These are phyloP conservation scores for Backusella australiensis DNA, from an alignment of 192 early-diverging fungal species.

Conservation along the genomic window DNA sequence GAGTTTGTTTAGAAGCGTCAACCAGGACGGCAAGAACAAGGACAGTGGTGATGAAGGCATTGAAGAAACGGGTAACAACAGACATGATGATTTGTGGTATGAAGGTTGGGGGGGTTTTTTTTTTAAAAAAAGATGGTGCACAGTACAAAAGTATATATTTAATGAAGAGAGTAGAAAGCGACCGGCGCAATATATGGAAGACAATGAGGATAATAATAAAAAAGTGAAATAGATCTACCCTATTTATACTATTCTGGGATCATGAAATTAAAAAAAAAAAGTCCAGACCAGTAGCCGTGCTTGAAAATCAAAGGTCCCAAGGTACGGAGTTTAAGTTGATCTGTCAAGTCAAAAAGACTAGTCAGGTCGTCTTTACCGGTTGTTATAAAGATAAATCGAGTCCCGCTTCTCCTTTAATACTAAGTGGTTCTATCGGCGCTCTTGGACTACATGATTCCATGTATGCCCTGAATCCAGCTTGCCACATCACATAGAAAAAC, in stretches of 20 bases:
- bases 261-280: background rate
- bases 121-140: background rate
- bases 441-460: background rate
- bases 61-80: background rate
- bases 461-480: background rate
- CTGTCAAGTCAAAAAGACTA: background rate
- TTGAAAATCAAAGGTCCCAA: background rate
- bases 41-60: background rate
- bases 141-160: background rate
- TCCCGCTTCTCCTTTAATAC: background rate
- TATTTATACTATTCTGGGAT: background rate
- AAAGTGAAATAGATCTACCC: background rate
- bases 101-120: background rate
- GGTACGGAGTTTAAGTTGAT: background rate
- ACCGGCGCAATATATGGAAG: background rate
- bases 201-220: background rate
- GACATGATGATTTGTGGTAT: background rate
- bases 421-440: background rate
- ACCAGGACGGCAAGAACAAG: slow-evolving; percentile 9
- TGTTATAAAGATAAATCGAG: background rate
- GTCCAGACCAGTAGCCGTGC: background rate
- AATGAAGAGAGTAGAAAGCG: background rate
- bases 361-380: background rate
- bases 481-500: background rate
- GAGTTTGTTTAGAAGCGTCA: background rate